Evolutionary conservation across 345 rosid species (phyloP).

Genomic region (Brassica nigra): DNA sequence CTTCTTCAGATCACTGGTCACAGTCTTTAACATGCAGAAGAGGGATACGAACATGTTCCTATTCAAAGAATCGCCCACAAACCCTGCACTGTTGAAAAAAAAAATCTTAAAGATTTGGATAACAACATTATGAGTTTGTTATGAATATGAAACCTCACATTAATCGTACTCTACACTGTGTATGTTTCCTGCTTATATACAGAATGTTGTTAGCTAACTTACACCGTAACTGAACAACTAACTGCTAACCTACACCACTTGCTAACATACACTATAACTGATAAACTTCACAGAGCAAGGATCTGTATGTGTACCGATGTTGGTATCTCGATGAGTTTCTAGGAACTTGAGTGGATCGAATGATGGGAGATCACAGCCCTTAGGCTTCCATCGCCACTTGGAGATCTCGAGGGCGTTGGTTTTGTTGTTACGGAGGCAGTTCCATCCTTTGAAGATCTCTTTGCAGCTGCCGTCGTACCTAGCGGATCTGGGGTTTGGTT

Average conservation of each 20-base stretch:
- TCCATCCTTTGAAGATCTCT: slow-evolving; percentile 98
- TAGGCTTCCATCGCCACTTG: slow-evolving; percentile 89
- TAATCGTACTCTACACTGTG: too few relatives aligned
- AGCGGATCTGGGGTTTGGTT: slow-evolving; percentile 39
- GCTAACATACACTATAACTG: too few relatives aligned
- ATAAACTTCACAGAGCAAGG: too few relatives aligned
- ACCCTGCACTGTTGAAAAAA: slow-evolving; percentile 66
- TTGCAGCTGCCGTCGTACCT: slow-evolving; percentile 68
- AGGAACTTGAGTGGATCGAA: slow-evolving; percentile 69
- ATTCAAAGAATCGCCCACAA: slow-evolving; percentile 92
- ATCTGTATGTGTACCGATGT: slow-evolving; percentile 50
- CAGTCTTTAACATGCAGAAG: slow-evolving; percentile 71
- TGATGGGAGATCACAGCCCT: slow-evolving; percentile 55
- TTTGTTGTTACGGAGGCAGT: slow-evolving; percentile 70
- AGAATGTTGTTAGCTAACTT: too few relatives aligned
- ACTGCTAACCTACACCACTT: too few relatives aligned
- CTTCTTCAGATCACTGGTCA: slow-evolving; percentile 64
- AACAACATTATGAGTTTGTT: neutral
- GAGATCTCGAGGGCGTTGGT: slow-evolving; percentile 59
- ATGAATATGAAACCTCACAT: too few relatives aligned
- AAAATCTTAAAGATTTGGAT: neutral
- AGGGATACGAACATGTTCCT: slow-evolving; percentile 95
- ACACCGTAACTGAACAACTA: too few relatives aligned
- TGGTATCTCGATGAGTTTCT: slow-evolving; percentile 53
- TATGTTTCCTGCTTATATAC: too few relatives aligned